Evolutionary conservation across 805 yeast species (phyloP).

Genomic region (Scheffersomyces amazonensis): DNA sequence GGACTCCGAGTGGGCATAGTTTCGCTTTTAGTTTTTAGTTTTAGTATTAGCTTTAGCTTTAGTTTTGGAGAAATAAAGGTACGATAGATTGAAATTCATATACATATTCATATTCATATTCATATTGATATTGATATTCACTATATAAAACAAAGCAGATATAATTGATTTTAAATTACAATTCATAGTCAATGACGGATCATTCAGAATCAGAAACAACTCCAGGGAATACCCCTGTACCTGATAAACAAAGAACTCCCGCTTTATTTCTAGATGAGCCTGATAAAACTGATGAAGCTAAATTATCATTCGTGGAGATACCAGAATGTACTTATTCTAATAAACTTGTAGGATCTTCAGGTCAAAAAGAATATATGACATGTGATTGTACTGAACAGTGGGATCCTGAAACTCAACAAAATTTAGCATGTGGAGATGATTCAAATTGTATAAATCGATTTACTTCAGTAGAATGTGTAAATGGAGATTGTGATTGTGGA

Average conservation of each 20-base stretch:
- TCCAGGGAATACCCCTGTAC: neutral
- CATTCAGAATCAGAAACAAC: neutral
- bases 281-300: slow-evolving; percentile 70
- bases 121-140: too few relatives aligned
- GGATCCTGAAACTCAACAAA: slow-evolving; percentile 35
- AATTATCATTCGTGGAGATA: slow-evolving; percentile 52
- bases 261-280: slow-evolving; percentile 38
- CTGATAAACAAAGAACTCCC: slow-evolving; percentile 3
- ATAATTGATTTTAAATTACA: too few relatives aligned
- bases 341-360: slow-evolving; percentile 63
- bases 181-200: too few relatives aligned
- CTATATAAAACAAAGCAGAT: too few relatives aligned
- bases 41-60: too few relatives aligned
- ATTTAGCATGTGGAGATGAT: slow-evolving; percentile 76
- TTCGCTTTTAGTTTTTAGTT: too few relatives aligned
- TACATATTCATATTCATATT: too few relatives aligned
- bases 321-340: slow-evolving; percentile 60
- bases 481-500: slow-evolving; percentile 70
- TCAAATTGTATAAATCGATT: slow-evolving; percentile 90
- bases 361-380: slow-evolving; percentile 79
- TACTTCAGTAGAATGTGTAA: slow-evolving; percentile 88
- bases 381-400: slow-evolving; percentile 77
- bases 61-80: too few relatives aligned
- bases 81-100: too few relatives aligned
- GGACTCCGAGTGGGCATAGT: too few relatives aligned